phyloP scores from a whole-genome alignment of 2,329 filamentous ascomycete genomes.

The Hypoxylon sp. region DNA sequence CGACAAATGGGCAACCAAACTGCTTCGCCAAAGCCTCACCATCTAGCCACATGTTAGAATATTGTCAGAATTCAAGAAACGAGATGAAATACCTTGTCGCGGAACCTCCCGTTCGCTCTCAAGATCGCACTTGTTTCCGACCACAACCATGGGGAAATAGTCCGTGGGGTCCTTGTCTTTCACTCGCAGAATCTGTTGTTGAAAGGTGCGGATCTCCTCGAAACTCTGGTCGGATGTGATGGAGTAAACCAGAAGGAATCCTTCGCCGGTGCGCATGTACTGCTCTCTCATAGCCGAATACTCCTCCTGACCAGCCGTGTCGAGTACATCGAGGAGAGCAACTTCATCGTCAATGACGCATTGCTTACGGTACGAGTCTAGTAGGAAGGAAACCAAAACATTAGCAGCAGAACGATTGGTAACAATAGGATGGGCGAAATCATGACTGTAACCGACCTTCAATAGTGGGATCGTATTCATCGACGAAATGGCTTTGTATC shows the following conservation, averaged over 20 bases:
- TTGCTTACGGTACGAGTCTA: conserved; percentile 99
- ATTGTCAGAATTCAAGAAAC: conserved; percentile 25
- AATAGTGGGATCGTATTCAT: conserved; percentile 99
- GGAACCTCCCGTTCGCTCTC: conserved; percentile 92
- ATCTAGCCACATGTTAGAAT: conserved; percentile 67
- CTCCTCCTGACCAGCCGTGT: conserved; percentile 98
- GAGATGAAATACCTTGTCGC: conserved; percentile 76
- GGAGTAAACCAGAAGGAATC: conserved; percentile 96
- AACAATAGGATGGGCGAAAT: conserved; percentile 2
- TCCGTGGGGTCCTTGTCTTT: conserved; percentile 87
- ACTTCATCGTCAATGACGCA: conserved; percentile 99
- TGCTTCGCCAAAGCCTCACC: conserved; percentile 85
- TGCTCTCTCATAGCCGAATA: conserved; percentile 99
- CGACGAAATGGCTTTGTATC: conserved; percentile 96
- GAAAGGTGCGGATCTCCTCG: conserved; percentile 98
- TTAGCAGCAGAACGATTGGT: conserved; percentile 33
- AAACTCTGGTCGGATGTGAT: conserved; percentile 98
- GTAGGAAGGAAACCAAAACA: conserved; percentile 34
- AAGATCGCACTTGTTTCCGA: conserved; percentile 99
- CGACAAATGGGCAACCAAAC: conserved; percentile 98
- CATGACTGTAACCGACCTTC: conserved; percentile 75
- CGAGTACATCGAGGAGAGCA: conserved; percentile 95
- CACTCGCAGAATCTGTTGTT: conserved; percentile 97
- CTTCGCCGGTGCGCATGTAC: conserved; percentile 99
- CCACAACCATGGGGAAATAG: conserved; percentile 99